Evolutionary conservation across 148 eudicot genomes (phyloP).

Genomic region (Silene latifolia): DNA sequence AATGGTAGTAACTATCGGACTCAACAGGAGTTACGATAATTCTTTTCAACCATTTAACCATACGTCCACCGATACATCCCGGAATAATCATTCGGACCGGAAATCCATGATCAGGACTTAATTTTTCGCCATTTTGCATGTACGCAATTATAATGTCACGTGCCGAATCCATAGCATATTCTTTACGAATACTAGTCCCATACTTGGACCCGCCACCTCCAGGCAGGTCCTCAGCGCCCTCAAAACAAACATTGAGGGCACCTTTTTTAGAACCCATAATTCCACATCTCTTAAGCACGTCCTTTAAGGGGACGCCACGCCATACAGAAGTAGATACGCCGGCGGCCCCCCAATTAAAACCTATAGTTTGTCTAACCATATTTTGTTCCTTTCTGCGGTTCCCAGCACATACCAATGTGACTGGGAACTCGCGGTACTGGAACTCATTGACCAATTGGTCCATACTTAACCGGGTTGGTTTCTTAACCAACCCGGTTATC

Average conservation of each 20-base stretch:
- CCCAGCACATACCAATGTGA: conserved; percentile 78
- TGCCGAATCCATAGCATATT: conserved; percentile 70
- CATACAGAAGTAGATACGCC: conserved; percentile 80
- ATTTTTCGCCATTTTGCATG: conserved; percentile 77
- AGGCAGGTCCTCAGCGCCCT: conserved; percentile 90
- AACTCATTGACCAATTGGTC: conserved; percentile 59
- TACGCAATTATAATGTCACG: conserved; percentile 77
- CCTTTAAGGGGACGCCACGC: conserved; percentile 70
- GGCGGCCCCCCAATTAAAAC: conserved; percentile 96
- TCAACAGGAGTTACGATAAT: conserved; percentile 60
- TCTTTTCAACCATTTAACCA: conserved; percentile 89
- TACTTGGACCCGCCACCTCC: conserved; percentile 97
- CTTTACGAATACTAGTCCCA: conserved; percentile 71
- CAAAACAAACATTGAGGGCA: conserved; percentile 77
- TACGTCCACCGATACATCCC: conserved; percentile 82
- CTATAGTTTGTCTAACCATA: conserved; percentile 76
- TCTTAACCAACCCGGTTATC: conserved; percentile 63
- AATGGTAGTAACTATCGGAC: conserved; percentile 74
- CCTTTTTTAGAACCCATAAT: conserved; percentile 46
- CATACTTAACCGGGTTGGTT: conserved; percentile 57
- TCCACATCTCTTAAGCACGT: conserved; percentile 63
- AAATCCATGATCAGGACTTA: conserved; percentile 79
- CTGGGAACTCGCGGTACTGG: conserved; percentile 63
- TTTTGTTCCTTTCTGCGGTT: conserved; percentile 93
- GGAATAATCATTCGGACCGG: conserved; percentile 82